Conservation (phyloP, 139 green algal species). For the Micractinium conductrix region DNA sequence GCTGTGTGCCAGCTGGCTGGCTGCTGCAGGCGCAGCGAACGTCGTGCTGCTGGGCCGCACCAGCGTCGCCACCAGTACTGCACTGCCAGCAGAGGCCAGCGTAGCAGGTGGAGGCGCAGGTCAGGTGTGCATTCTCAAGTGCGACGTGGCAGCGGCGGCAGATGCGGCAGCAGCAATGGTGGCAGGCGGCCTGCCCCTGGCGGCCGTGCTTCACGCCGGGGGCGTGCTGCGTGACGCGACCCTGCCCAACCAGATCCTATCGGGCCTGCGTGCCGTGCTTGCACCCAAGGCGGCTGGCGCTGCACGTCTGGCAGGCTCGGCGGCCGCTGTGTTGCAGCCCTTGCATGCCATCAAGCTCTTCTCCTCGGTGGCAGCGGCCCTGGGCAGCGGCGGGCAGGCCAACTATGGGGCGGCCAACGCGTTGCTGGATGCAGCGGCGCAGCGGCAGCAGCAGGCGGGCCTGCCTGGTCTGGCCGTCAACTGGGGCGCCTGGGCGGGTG, state of each 20-base stretch:
- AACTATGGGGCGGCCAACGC: conserved; percentile 61
- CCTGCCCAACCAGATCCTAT: conserved; percentile 35
- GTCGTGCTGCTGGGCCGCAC: conserved; percentile 2
- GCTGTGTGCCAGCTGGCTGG: conserved; percentile 73
- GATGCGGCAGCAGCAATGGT: not conserved
- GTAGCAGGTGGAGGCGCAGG: not conserved
- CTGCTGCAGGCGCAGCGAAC: not conserved
- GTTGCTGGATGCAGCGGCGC: conserved; percentile 34
- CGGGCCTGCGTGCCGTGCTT: conserved; percentile 22
- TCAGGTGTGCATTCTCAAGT: conserved; percentile 21
- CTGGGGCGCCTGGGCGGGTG: conserved; percentile 89
- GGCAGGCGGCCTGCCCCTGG: not conserved
- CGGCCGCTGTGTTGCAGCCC: not conserved
- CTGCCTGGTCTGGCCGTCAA: conserved; percentile 57
- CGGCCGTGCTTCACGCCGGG: conserved; percentile 52
- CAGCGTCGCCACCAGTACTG: not conserved
- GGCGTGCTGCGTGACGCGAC: conserved; percentile 49
- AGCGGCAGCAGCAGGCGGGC: conserved; percentile 3
- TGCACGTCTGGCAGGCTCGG: not conserved
- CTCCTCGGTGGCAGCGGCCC: conserved; percentile 44
- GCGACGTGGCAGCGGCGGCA: conserved; percentile 37
- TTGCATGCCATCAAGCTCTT: conserved; percentile 45
- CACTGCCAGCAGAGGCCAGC: not conserved
- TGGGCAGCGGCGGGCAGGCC: conserved; percentile 58
- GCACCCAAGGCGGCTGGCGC: conserved; percentile 46